A percentile compares a stretch with the other conserved stretches of the same genome.
Evolutionary conservation across 2,329 filamentous ascomycete species (phyloP).

Genomic region (Trichoderma sp.): DNA sequence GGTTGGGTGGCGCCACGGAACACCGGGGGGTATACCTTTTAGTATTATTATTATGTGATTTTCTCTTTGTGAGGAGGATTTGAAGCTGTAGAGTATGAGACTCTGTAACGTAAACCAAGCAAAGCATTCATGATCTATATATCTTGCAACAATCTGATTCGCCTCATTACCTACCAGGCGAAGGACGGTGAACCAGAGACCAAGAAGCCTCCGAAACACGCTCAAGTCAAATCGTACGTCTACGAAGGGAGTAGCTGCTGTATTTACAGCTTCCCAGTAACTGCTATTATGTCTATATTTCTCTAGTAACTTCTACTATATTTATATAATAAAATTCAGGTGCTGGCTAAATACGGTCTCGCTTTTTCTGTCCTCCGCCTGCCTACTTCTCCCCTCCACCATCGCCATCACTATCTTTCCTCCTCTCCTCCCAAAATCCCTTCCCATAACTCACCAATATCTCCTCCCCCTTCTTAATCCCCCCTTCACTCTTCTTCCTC

Average conservation of each 20-base stretch:
- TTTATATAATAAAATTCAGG: not conserved
- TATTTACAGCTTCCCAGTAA: too few species aligned
- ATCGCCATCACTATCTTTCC: constrained; percentile 27
- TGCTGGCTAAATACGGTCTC: too few species aligned
- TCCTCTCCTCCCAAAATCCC: constrained; percentile 58
- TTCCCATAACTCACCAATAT: constrained; percentile 66
- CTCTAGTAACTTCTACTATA: too few species aligned
- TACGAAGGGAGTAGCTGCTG: too few species aligned
- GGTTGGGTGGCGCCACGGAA: constrained; percentile 23
- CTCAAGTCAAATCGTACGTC: too few species aligned
- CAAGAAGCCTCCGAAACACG: too few species aligned
- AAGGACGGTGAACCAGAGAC: too few species aligned
- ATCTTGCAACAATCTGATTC: not conserved
- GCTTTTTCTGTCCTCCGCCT: too few species aligned
- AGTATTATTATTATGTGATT: not conserved
- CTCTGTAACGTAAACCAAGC: not conserved
- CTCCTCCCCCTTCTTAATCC: constrained; percentile 55
- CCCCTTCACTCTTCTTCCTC: constrained; percentile 28
- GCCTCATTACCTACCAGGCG: too few species aligned
- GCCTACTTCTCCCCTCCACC: constrained; percentile 1
- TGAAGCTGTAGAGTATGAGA: not conserved
- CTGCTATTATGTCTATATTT: too few species aligned
- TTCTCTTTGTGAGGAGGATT: not conserved
- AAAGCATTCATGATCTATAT: not conserved
- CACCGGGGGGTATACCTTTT: constrained; percentile 10